Conservation (phyloP, 2,329 filamentous ascomycete species). For the Alternaria longipes region DNA sequence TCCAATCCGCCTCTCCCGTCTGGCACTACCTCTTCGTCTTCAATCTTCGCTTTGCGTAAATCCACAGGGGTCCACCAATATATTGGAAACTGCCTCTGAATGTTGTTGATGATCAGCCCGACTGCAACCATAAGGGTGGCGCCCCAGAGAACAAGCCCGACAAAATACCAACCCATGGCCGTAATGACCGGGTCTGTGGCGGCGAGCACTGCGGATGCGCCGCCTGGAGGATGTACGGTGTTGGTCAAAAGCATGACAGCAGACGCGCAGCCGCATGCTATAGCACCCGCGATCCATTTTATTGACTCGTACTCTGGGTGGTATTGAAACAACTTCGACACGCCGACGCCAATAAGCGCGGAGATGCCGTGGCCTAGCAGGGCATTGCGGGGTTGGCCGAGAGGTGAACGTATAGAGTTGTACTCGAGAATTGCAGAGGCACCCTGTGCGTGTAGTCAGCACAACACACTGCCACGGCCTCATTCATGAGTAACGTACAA, state of each 20-base stretch:
- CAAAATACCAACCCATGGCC: slow-evolving; percentile 58
- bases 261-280: slow-evolving; percentile 55
- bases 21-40: slow-evolving; percentile 36
- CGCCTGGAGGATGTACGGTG: slow-evolving; percentile 61
- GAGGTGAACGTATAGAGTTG: slow-evolving; percentile 57
- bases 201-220: slow-evolving; percentile 59
- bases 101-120: slow-evolving; percentile 57
- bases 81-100: slow-evolving; percentile 57
- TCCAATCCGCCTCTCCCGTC: slow-evolving; percentile 34
- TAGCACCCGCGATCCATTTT: slow-evolving; percentile 57
- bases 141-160: slow-evolving; percentile 55
- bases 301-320: slow-evolving; percentile 50
- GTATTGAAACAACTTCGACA: slow-evolving; percentile 58
- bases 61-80: slow-evolving; percentile 61
- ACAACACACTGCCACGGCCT: not conserved
- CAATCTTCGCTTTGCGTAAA: slow-evolving; percentile 35
- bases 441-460: slow-evolving; percentile 43
- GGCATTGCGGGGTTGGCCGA: slow-evolving; percentile 59
- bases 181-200: slow-evolving; percentile 52
- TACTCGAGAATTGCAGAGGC: slow-evolving; percentile 60
- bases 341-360: slow-evolving; percentile 55
- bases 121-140: slow-evolving; percentile 55
- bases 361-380: slow-evolving; percentile 57
- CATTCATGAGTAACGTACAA: slow-evolving; percentile 40
- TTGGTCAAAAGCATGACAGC: slow-evolving; percentile 59